phyloP scores from a whole-genome alignment of 306 rosid genomes.

The Cicer judaicum region DNA sequence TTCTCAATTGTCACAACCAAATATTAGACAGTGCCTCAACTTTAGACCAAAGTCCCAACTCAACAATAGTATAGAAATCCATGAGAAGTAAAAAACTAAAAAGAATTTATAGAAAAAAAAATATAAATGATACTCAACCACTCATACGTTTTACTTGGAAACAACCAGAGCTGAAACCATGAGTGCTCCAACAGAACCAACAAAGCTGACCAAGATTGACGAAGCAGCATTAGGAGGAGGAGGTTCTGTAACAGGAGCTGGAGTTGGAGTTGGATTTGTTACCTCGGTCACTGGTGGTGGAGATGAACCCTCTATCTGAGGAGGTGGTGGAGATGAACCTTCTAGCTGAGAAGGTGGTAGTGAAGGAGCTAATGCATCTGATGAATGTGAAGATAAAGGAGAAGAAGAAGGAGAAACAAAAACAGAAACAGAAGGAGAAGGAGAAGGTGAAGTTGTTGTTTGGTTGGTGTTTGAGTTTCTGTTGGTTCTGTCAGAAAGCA shows the following conservation, averaged over 20 bases:
- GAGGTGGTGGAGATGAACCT: slow-evolving; percentile 31
- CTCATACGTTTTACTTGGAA: slow-evolving; percentile 45
- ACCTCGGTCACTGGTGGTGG: slow-evolving; percentile 45
- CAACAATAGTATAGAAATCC: slow-evolving; percentile 34
- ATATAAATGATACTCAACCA: slow-evolving; percentile 23
- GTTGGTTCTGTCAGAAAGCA: slow-evolving; percentile 70
- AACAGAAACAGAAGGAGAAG: slow-evolving; percentile 53
- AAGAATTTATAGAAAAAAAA: neutral
- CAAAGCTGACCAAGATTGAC: slow-evolving; percentile 51
- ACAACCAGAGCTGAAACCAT: slow-evolving; percentile 56
- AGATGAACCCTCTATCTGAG: slow-evolving; percentile 37
- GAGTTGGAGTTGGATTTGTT: slow-evolving; percentile 55
- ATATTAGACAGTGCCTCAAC: slow-evolving; percentile 44
- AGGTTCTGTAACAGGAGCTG: slow-evolving; percentile 57
- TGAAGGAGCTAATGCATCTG: slow-evolving; percentile 38
- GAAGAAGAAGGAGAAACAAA: slow-evolving; percentile 8
- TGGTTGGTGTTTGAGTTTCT: slow-evolving; percentile 44
- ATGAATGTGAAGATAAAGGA: slow-evolving; percentile 57
- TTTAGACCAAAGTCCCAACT: slow-evolving; percentile 46
- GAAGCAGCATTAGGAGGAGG: slow-evolving; percentile 68
- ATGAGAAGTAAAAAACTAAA: neutral
- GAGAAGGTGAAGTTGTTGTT: slow-evolving; percentile 45
- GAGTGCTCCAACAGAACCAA: slow-evolving; percentile 72
- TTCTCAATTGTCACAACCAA: slow-evolving; percentile 43
- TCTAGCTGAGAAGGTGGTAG: slow-evolving; percentile 36